These are phyloP conservation scores for Jatropha podagrica DNA, from an alignment of 441 rosid species.

Conservation along the genomic window DNA sequence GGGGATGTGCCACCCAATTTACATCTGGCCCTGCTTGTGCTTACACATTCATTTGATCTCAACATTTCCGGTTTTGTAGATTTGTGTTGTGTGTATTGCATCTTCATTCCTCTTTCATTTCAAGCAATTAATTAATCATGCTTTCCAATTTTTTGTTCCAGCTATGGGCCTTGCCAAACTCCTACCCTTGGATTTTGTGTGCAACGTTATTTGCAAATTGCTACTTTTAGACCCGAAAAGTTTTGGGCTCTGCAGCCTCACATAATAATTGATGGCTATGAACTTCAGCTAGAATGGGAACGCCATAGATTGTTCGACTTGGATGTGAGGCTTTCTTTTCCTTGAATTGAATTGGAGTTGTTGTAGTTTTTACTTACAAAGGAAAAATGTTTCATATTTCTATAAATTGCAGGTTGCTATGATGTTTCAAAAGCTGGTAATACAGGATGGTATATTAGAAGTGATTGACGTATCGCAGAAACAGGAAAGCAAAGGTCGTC, in stretches of 20 bases:
- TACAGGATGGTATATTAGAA: constrained; percentile 65
- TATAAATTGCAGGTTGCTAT: constrained; percentile 58
- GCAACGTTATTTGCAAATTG: constrained; percentile 85
- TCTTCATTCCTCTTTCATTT: constrained; percentile 4
- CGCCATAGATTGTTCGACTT: constrained; percentile 73
- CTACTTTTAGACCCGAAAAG: constrained; percentile 82
- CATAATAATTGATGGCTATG: constrained; percentile 60
- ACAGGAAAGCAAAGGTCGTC: constrained; percentile 81
- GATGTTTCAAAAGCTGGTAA: constrained; percentile 75
- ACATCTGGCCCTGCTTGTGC: background rate
- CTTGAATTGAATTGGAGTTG: constrained; percentile 19
- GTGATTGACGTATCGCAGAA: constrained; percentile 70
- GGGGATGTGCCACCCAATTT: background rate
- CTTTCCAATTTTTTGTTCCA: constrained; percentile 43
- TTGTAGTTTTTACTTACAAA: constrained; percentile 16
- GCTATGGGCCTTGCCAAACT: constrained; percentile 96
- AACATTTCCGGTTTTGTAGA: background rate
- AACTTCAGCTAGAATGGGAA: constrained; percentile 91
- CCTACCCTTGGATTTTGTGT: constrained; percentile 98
- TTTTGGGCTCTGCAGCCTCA: constrained; percentile 78
- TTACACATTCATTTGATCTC: background rate
- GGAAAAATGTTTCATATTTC: constrained; percentile 20
- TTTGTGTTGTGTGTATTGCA: background rate
- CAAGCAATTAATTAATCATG: constrained; percentile 17
- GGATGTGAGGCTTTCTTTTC: constrained; percentile 55